phyloP scores from a whole-genome alignment of 345 rosid genomes.

The Tarenaya hassleriana region DNA sequence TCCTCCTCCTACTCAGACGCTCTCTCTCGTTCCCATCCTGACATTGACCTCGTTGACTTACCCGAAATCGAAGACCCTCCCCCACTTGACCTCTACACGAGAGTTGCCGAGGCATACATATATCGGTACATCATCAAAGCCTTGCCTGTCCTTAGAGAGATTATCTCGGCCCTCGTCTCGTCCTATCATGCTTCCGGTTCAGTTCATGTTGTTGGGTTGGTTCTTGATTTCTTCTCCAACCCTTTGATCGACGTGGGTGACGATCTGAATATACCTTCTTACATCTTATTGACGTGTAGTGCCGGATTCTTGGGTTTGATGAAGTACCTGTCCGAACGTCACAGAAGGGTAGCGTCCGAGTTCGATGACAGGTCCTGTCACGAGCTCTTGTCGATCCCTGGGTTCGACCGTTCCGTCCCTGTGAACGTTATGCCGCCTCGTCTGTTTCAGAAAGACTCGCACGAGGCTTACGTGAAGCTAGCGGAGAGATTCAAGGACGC shows the following conservation, averaged over 20 bases:
- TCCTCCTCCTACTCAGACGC: no score
- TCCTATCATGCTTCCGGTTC: neutral
- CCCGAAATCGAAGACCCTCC: neutral
- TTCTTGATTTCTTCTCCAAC: slow-evolving; percentile 32
- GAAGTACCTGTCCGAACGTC: slow-evolving; percentile 19
- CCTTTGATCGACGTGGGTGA: slow-evolving; percentile 44
- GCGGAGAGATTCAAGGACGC: slow-evolving; percentile 20
- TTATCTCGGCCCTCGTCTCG: neutral
- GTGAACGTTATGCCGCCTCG: slow-evolving; percentile 29
- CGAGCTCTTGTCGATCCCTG: no score
- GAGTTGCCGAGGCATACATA: neutral
- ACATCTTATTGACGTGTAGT: slow-evolving; percentile 39
- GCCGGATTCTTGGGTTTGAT: slow-evolving; percentile 34
- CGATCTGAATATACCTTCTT: slow-evolving; percentile 38
- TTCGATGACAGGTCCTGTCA: slow-evolving; percentile 15
- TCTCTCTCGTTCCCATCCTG: no score
- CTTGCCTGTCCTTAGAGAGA: neutral
- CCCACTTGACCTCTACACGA: neutral
- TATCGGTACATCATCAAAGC: neutral
- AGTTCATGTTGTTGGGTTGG: slow-evolving; percentile 22
- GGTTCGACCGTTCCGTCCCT: slow-evolving; percentile 31
- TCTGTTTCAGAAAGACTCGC: neutral
- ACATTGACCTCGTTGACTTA: no score
- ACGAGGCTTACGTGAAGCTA: accelerated
- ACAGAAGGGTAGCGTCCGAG: slow-evolving; percentile 23